Evolutionary conservation across 2,329 filamentous ascomycete species (phyloP).

Genomic region (Aspergillus aculeatinus): DNA sequence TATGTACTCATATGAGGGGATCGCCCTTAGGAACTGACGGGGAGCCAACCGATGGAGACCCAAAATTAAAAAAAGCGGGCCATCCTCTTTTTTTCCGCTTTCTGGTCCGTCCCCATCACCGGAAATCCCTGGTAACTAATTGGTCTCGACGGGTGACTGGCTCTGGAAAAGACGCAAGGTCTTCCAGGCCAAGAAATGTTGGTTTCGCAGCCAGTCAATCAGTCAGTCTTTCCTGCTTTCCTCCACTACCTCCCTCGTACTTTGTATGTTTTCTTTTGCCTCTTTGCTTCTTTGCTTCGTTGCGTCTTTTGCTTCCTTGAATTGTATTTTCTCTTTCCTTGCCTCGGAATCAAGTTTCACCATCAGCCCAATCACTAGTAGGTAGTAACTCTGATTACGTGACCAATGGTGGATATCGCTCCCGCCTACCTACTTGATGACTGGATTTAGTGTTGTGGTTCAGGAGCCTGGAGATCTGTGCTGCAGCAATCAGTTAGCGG

Average conservation of each 20-base stretch:
- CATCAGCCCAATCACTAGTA: neutral
- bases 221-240: conserved; percentile 5
- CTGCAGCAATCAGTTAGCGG: neutral
- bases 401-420: neutral
- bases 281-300: neutral
- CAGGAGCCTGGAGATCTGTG: neutral
- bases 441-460: neutral
- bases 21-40: neutral
- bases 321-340: neutral
- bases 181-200: conserved; percentile 17
- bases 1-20: neutral
- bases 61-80: neutral
- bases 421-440: neutral
- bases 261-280: neutral
- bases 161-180: conserved; percentile 21
- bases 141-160: conserved; percentile 15
- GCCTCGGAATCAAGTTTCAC: neutral
- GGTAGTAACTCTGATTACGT: neutral
- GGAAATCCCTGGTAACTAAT: neutral
- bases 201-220: conserved; percentile 16
- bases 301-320: neutral
- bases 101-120: neutral
- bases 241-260: neutral
- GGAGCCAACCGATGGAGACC: neutral
- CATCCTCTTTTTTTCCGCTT: neutral